Percentiles rank a stretch among this genome's conserved stretches.
phyloP scores from a whole-genome alignment of 129 eudicot species.

The Sambucus nigra region DNA sequence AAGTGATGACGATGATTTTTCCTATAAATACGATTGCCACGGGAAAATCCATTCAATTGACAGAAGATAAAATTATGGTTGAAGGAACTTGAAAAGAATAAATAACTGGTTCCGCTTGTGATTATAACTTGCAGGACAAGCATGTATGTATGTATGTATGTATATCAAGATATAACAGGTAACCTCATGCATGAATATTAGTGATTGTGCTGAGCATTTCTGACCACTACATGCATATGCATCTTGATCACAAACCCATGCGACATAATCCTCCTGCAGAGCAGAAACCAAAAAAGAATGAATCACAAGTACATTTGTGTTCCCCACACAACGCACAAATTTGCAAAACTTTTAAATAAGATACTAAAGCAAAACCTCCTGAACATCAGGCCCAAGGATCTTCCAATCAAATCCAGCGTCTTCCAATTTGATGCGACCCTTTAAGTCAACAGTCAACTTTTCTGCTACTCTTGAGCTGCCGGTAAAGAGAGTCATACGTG shows the following conservation, averaged over 20 bases:
- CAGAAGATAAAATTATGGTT: neutral
- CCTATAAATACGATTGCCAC: neutral
- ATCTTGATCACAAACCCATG: constrained; percentile 99
- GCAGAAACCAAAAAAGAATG: constrained; percentile 7
- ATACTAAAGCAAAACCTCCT: constrained; percentile 42
- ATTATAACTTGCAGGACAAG: neutral
- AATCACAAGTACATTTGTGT: neutral
- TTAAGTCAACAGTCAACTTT: constrained; percentile 69
- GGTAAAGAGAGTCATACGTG: constrained; percentile 95
- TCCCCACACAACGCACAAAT: neutral
- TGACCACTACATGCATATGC: constrained; percentile 99
- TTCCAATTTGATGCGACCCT: constrained; percentile 79
- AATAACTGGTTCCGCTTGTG: neutral
- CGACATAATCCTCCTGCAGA: constrained; percentile 84
- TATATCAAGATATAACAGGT: constrained; percentile 6
- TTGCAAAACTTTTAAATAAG: neutral
- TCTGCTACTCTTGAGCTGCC: constrained; percentile 97
- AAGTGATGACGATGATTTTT: neutral
- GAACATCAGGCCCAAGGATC: constrained; percentile 97
- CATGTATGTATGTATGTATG: no score
- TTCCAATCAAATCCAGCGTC: constrained; percentile 99
- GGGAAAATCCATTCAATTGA: neutral
- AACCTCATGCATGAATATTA: constrained; percentile 92
- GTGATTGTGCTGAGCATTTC: constrained; percentile 93
- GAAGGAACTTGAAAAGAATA: neutral